phyloP scores from a whole-genome alignment of 225 moss, liverwort and hornwort genomes.

The Polytrichum commune region DNA sequence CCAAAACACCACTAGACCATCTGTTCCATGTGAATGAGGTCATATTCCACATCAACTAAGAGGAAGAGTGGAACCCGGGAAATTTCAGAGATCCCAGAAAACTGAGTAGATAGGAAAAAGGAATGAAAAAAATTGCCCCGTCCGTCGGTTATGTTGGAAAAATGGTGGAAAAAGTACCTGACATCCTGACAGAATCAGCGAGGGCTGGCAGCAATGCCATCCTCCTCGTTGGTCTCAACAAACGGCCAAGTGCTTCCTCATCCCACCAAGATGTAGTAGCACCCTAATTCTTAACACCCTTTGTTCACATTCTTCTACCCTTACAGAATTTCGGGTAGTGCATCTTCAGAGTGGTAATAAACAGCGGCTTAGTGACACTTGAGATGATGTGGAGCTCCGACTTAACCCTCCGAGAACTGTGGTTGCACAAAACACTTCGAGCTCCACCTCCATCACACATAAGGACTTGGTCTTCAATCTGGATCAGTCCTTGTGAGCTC shows the following conservation, averaged over 20 bases:
- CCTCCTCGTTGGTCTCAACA: constrained; percentile 16
- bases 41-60: not conserved
- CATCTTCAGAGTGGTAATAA: not conserved
- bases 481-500: not conserved
- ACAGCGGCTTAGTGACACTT: not conserved
- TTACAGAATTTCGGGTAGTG: not conserved
- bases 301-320: no score
- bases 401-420: no score
- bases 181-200: constrained; percentile 32
- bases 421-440: no score
- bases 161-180: constrained; percentile 25
- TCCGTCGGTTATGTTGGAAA: not conserved
- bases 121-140: not conserved
- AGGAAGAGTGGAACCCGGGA: not conserved
- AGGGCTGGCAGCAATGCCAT: constrained; percentile 52
- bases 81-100: not conserved
- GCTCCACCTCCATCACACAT: not conserved
- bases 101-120: not conserved
- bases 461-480: not conserved
- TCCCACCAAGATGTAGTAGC: not conserved
- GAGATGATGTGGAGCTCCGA: not conserved
- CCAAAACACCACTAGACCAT: not conserved
- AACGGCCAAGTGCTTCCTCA: not conserved
- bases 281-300: not conserved
- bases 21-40: not conserved